These are phyloP conservation scores for Scheffersomyces cryptocercus DNA, from an alignment of 1,139 yeast species.

Conservation along the genomic window DNA sequence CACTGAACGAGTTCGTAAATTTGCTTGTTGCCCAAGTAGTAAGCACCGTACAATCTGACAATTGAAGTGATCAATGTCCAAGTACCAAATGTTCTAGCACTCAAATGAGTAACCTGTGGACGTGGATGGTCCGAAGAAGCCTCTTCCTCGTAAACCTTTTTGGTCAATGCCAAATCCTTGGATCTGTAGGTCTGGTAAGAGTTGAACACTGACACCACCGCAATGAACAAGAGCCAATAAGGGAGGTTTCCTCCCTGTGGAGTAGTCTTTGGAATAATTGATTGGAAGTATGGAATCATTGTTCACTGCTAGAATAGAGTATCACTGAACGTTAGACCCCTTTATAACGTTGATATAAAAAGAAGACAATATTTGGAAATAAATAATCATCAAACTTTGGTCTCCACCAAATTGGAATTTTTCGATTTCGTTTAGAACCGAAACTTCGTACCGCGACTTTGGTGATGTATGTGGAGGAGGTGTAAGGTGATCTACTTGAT, in stretches of 20 bases:
- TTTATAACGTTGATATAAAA: too few species aligned
- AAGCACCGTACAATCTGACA: constrained; percentile 84
- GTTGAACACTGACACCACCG: constrained; percentile 87
- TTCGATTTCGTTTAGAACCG: too few species aligned
- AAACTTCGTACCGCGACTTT: too few species aligned
- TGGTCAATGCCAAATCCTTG: constrained; percentile 66
- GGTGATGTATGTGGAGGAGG: too few species aligned
- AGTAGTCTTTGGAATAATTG: constrained; percentile 29
- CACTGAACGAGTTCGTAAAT: constrained; percentile 78
- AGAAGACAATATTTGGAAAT: too few species aligned
- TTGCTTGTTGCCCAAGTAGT: constrained; percentile 59
- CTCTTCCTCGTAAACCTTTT: constrained; percentile 67
- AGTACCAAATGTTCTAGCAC: constrained; percentile 96
- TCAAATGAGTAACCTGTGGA: constrained; percentile 60
- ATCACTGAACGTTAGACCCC: too few species aligned
- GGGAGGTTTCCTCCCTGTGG: constrained; percentile 43
- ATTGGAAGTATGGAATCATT: constrained; percentile 17
- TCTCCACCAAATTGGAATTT: too few species aligned
- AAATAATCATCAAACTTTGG: too few species aligned
- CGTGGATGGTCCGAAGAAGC: constrained; percentile 46
- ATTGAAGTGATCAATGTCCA: constrained; percentile 92
- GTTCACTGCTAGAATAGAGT: too few species aligned
- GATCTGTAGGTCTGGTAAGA: constrained; percentile 84
- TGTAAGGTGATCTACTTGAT: too few species aligned
- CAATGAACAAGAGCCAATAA: constrained; percentile 57